phyloP scores from a whole-genome alignment of 208 protist genomes.

The Trypanosoma brucei region DNA sequence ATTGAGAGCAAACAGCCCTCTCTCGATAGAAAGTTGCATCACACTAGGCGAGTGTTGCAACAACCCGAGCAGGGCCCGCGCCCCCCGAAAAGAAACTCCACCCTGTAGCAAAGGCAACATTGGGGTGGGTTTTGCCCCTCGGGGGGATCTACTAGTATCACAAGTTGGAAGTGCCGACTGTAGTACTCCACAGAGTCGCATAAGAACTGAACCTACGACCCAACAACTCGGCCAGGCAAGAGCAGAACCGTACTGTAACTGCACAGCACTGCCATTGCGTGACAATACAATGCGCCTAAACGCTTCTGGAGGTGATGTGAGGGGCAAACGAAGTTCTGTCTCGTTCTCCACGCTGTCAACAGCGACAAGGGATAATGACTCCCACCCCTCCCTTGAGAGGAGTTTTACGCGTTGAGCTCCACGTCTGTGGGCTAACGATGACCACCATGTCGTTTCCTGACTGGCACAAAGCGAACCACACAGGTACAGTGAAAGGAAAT shows the following conservation, averaged over 20 bases:
- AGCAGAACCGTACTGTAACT: conserved; percentile 5
- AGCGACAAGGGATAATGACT: conserved; percentile 6
- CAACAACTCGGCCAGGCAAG: conserved; percentile 15
- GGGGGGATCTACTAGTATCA: not conserved
- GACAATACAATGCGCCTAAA: conserved; percentile 12
- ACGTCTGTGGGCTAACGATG: not conserved
- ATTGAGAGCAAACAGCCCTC: conserved; percentile 23
- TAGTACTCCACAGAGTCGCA: conserved; percentile 19
- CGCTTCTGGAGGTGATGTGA: conserved; percentile 2
- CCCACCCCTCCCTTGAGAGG: not conserved
- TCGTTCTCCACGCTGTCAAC: conserved; percentile 13
- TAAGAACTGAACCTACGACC: conserved; percentile 17
- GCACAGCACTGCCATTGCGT: not conserved
- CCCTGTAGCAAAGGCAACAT: not conserved
- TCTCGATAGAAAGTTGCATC: conserved; percentile 13
- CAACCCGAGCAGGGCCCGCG: not conserved
- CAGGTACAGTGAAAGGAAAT: conserved; percentile 20
- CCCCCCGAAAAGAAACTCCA: conserved; percentile 3
- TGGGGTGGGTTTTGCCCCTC: not conserved
- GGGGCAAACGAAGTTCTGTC: conserved; percentile 2
- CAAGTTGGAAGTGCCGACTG: not conserved
- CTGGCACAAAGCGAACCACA: conserved; percentile 4
- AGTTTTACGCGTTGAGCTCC: not conserved
- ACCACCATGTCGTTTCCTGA: not conserved
- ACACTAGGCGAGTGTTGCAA: not conserved